Base-by-base conservation (phyloP, 768 basidiomycete species). In the Crepidotus variabilis region DNA sequence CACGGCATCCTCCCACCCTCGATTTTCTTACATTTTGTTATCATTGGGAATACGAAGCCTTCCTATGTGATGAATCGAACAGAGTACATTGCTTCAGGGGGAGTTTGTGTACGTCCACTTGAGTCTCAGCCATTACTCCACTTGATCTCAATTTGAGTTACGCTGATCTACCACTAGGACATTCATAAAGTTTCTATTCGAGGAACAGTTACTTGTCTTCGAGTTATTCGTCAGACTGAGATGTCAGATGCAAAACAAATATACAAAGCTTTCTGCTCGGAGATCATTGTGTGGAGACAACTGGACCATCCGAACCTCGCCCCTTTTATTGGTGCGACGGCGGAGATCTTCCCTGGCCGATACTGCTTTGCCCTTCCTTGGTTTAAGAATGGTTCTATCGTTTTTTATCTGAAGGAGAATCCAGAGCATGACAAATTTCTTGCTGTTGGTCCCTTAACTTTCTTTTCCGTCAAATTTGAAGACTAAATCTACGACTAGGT, bases 261-360 rank as follows among this genome's bases (percentile, higher is more conserved):
- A 14, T 43, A 43, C 39, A 43, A 69, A 67, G 56, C 57, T 14
- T 62, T 67, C 51, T 60, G 61, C 22, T 48, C 60, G 1, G 67
- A 69, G 55, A 51, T 67, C 6, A 43, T 67, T 2, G 35, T 60
- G 14, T 69, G 66, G 67, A 56, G 63, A 21, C 64, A 64, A 33
- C 57, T 69, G 8, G 59, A 51, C 5, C 68, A 69, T 35, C 65
- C 62, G n/a, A 69, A 67, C 47, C 60, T 69, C 36, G 56, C 67
- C 21, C 64, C 65, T 1, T 64, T 67, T 36, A 47, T 64, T 8
- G 68, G 68, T 6, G 68, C 65, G n/a, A 57, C 52, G 43, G 8
- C 45, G 18, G 57, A 55, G 13, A 20, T 65, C 13, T 63, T 64
- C 22, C 6, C 55, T 21, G 51, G 58, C 14, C 52, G 52, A 16